Evolutionary conservation across 2,329 filamentous ascomycete species (phyloP).

Genomic region (Fusarium lateritium): DNA sequence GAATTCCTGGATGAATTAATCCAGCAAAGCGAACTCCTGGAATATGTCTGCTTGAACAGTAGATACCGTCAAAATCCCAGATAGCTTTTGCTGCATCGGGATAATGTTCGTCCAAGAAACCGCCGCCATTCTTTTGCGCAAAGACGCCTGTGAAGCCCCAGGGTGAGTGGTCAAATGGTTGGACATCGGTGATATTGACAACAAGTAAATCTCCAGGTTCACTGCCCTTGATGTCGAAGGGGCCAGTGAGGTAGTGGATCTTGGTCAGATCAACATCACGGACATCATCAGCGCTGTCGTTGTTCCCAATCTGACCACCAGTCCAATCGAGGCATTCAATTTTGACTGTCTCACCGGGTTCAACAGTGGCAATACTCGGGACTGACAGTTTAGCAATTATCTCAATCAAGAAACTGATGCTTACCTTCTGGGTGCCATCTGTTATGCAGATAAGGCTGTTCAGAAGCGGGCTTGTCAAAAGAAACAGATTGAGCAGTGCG

Average conservation of each 20-base stretch:
- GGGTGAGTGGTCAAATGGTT: constrained; percentile 86
- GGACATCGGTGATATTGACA: constrained; percentile 93
- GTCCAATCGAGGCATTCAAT: constrained; percentile 94
- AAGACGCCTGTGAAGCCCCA: constrained; percentile 95
- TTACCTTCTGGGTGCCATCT: constrained; percentile 93
- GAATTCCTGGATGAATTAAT: constrained; percentile 91
- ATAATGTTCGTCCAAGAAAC: constrained; percentile 90
- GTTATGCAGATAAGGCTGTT: constrained; percentile 65
- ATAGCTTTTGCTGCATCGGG: constrained; percentile 78
- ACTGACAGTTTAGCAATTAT: constrained; percentile 65
- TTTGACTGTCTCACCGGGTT: constrained; percentile 89
- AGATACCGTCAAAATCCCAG: constrained; percentile 71
- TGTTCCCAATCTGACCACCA: constrained; percentile 88
- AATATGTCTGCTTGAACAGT: constrained; percentile 88
- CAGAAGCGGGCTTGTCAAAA: constrained; percentile 46
- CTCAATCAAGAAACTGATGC: constrained; percentile 34
- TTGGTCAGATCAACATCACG: constrained; percentile 86
- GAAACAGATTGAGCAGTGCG: constrained; percentile 47
- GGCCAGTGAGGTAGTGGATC: constrained; percentile 90
- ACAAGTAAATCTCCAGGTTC: constrained; percentile 88
- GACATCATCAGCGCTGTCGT: constrained; percentile 91
- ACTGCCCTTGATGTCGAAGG: constrained; percentile 88
- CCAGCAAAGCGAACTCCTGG: constrained; percentile 90
- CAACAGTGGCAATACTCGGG: constrained; percentile 79
- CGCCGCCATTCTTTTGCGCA: constrained; percentile 84